A percentile compares a stretch with the other conserved stretches of the same genome.
Conservation (phyloP, 2,329 filamentous ascomycete genomes). For the Bipolaris sorokiniana region DNA sequence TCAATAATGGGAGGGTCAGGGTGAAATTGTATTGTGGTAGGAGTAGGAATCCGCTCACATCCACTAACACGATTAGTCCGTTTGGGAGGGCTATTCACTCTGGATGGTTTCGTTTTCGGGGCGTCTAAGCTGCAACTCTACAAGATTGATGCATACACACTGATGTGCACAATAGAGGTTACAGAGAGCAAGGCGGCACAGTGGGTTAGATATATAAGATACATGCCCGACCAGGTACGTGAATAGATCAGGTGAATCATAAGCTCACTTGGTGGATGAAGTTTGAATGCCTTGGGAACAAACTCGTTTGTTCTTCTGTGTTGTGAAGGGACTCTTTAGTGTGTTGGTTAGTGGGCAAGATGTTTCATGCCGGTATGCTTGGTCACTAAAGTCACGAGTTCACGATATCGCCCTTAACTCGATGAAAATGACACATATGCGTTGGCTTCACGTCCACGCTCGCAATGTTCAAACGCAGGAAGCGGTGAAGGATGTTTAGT, state of each 20-base stretch:
- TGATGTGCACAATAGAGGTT: not conserved
- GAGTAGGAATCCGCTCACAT: not conserved
- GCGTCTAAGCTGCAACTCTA: not conserved
- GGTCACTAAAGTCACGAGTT: conserved; percentile 7
- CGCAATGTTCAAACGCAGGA: not conserved
- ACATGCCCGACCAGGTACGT: not conserved
- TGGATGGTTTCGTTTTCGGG: not conserved
- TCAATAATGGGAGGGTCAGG: not conserved
- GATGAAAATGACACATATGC: not conserved
- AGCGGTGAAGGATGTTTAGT: not conserved
- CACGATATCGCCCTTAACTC: not conserved
- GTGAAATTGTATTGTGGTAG: not conserved
- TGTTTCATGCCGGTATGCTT: conserved; percentile 8
- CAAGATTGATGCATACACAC: not conserved
- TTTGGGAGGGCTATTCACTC: not conserved
- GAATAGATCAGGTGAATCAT: not conserved
- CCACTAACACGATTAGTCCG: not conserved
- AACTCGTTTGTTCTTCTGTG: not conserved
- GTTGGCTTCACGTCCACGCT: not conserved
- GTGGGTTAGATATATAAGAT: conserved; percentile 7
- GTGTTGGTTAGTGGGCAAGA: not conserved
- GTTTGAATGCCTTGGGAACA: not conserved
- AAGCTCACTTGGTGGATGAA: not conserved
- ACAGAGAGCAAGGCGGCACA: not conserved
- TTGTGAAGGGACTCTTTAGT: conserved; percentile 5